Evolutionary conservation across 169 alveolate species (phyloP).

Genomic region (Eimeria tenella): DNA sequence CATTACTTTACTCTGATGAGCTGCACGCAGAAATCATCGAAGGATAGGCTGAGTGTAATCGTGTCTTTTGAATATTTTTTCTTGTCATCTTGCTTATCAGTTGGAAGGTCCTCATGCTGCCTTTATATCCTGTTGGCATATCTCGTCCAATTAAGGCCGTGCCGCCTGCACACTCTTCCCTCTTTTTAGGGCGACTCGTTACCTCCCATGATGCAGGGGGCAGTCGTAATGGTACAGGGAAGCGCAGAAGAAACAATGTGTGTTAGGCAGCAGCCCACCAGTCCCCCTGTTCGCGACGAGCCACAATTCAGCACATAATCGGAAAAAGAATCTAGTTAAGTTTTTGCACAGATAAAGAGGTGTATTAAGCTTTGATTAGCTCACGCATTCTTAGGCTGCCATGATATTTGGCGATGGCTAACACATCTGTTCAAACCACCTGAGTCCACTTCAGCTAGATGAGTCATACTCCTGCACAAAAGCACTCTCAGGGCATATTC

Average conservation of each 20-base stretch:
- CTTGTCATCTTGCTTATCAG: too few relatives aligned
- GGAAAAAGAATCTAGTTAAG: too few relatives aligned
- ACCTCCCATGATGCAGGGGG: constrained; percentile 54
- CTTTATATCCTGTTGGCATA: background rate
- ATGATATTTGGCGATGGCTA: too few relatives aligned
- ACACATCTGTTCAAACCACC: too few relatives aligned
- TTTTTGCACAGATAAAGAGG: too few relatives aligned
- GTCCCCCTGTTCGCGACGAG: constrained; percentile 13
- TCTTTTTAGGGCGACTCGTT: background rate
- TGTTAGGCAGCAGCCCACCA: constrained; percentile 43
- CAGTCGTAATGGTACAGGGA: constrained; percentile 48
- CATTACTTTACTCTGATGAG: constrained; percentile 1
- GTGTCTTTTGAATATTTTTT: too few relatives aligned
- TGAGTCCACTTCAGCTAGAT: too few relatives aligned
- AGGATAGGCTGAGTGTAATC: too few relatives aligned
- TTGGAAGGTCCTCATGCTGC: too few relatives aligned
- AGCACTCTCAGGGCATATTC: background rate
- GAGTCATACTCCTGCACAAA: too few relatives aligned
- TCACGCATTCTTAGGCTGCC: too few relatives aligned
- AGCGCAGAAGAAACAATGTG: constrained; percentile 58
- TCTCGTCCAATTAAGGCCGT: background rate
- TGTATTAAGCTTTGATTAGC: too few relatives aligned
- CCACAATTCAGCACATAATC: background rate
- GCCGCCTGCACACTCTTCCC: background rate
- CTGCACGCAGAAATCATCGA: background rate